phyloP scores from a whole-genome alignment of 2,329 filamentous ascomycete genomes.

The Ophiostoma australiae region DNA sequence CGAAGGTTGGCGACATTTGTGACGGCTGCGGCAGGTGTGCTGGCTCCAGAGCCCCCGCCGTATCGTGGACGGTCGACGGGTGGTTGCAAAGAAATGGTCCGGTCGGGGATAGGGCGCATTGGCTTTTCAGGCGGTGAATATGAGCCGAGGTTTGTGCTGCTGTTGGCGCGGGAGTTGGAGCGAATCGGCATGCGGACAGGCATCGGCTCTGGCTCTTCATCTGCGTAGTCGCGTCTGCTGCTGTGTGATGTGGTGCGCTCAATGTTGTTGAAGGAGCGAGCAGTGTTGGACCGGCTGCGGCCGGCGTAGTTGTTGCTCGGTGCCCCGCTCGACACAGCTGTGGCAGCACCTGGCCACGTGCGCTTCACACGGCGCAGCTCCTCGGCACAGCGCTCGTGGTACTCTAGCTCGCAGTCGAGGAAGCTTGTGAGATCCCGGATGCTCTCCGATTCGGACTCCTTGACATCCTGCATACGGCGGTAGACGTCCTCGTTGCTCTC shows the following conservation, averaged over 20 bases:
- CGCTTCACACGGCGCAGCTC: conserved; percentile 59
- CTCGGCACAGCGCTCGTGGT: conserved; percentile 85
- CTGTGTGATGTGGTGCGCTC: conserved; percentile 30
- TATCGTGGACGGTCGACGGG: neutral
- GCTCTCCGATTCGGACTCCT: conserved; percentile 81
- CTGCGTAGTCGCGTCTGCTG: conserved; percentile 37
- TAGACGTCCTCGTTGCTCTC: conserved; percentile 89
- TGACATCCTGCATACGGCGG: conserved; percentile 92
- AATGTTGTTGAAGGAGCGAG: conserved; percentile 39
- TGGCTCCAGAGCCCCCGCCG: neutral
- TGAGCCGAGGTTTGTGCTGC: conserved; percentile 21
- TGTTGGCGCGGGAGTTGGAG: conserved; percentile 34
- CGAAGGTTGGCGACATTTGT: conserved; percentile 33
- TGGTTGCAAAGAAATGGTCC: conserved; percentile 40
- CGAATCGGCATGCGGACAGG: conserved; percentile 44
- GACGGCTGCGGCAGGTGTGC: conserved; percentile 25
- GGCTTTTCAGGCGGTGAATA: conserved; percentile 34
- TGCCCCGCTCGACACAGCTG: conserved; percentile 25
- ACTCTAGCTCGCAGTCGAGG: conserved; percentile 82
- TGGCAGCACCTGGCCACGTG: conserved; percentile 38
- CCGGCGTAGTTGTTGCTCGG: conserved; percentile 26
- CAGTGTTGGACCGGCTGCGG: conserved; percentile 47
- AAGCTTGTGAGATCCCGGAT: conserved; percentile 74
- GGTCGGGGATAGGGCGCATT: conserved; percentile 34
- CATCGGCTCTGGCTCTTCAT: conserved; percentile 35